Evolutionary conservation across 495 filamentous ascomycete genomes (phyloP), one percentile per base, ranked within the genome.

Genomic region (Immersiella caudata): DNA sequence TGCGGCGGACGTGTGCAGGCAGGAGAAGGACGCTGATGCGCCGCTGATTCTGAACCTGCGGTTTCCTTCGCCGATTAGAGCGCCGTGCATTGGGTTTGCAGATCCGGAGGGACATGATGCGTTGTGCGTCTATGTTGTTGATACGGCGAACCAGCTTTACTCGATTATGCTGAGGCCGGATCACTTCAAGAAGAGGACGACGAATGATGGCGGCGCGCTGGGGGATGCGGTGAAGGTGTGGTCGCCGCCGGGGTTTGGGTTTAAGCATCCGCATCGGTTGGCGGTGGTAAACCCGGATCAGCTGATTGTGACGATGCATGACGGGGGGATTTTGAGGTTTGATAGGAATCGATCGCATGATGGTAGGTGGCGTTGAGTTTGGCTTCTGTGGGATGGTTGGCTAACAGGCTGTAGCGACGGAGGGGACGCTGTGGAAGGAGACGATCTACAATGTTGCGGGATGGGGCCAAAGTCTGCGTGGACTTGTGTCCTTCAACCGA

Each of bases 221-320:
- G 82, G 70, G 2, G 91, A 93, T 49, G 91, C 90, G 81, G 96
- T 90, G 84, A 93, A 91, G 76, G 83, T 84, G 2, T 91, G 83
- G 70, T 73, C 85, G 46, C 90, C 92, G 3, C 86, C 88, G 16
- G 87, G 91, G 4, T 87, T 97, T 66, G 85, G 83, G 22, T 90
- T 94, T 70, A 91, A 93, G 67, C 81, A 87, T 63, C 92, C 94
- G 6, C 93, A 97, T 75, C 85, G 92, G 65, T 82, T 99, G 52
- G 82, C 91, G 60, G 91, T 93, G 12, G 84, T 91, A 64, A 90
- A 81, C 68, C 81, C 87, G 22, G 80, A 89, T 35, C 87, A 94
- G 75, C 74, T 98, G 49, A 86, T 97, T 60, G 83, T 96, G 29
- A 89, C 93, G 0, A 84, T 96, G 36, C 86, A 91, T 63, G 93